Evolutionary conservation across 345 rosid species (phyloP), one percentile per base, ranked within the genome.

Genomic region (Microcos paniculata): DNA sequence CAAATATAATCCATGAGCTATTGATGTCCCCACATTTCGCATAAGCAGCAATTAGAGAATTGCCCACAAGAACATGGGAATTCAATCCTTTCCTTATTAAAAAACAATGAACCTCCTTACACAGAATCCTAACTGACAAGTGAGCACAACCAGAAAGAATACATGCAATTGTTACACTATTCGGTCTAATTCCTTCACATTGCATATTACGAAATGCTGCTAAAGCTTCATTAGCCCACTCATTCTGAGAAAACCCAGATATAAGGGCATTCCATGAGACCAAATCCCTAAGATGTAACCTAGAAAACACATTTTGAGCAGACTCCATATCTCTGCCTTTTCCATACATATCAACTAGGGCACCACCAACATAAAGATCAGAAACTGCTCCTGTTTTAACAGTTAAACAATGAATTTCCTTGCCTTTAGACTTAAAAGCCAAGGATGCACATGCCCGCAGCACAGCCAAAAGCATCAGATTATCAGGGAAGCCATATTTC

Each of bases 41-140:
- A 75, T 87, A 84, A 38, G 88, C 68, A 73, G 85, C 71, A 38
- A 79, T 30, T 51, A 83, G 74, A 61, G 90, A 83, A 75, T 87
- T 87, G 77, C 72, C 49, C 74, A 77, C 78, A 2, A 87, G 87
- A 80, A 79, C 30, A 78, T 71, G 82, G 18, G 64, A 42, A 40
- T 71, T 76, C 40, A 71, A 66, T 26, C 82, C 82, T 71, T 78
- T 84, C 77, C 84, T 77, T 14, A 85, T 76, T 46, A 82, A 11
- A 69, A 85, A 80, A 79, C 88, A 75, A 52, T 87, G 88, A 59
- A 80, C 78, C 80, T 80, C 87, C 82, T 83, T 83, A 53, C 87
- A 82, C 62, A 77, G 64, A 26, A n/a, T 78, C 78, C 70, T 48
- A 18, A 74, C 76, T 23, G 85, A 80, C 71, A 83, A 59, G 64